A percentile compares a stretch with the other conserved stretches of the same genome.
Evolutionary conservation across 768 basidiomycete species (phyloP).

Genomic region (Lactarius hatsudake): DNA sequence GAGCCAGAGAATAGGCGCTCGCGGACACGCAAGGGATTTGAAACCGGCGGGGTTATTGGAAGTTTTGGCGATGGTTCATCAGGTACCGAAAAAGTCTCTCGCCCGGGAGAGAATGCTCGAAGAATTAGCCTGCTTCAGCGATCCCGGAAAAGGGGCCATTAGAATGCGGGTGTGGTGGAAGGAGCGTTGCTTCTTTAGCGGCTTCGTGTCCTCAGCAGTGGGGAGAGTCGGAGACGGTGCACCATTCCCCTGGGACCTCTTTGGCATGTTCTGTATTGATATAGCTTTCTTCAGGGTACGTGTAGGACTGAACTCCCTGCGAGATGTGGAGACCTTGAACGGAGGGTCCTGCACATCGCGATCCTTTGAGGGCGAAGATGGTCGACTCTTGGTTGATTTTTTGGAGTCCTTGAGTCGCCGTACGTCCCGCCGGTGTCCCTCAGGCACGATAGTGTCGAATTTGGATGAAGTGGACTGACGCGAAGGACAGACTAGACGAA

Average conservation of each 20-base stretch:
- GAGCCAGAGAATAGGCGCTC: slow-evolving; percentile 66
- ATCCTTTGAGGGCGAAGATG: slow-evolving; percentile 15
- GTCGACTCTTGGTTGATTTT: slow-evolving; percentile 16
- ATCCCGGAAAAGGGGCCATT: slow-evolving; percentile 46
- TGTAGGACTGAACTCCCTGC: slow-evolving; percentile 26
- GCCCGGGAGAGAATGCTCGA: slow-evolving; percentile 13
- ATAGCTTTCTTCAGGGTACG: slow-evolving; percentile 49
- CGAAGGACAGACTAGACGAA: slow-evolving; percentile 26
- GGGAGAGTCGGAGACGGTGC: slow-evolving; percentile 32
- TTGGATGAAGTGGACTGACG: slow-evolving; percentile 23
- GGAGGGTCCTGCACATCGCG: slow-evolving; percentile 2
- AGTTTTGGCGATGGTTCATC: slow-evolving; percentile 22
- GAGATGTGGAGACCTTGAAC: not conserved
- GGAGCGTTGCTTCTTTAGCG: slow-evolving; percentile 56
- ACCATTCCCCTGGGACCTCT: slow-evolving; percentile 31
- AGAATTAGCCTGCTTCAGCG: slow-evolving; percentile 33
- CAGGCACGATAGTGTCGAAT: slow-evolving; percentile 9
- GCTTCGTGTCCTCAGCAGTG: slow-evolving; percentile 34
- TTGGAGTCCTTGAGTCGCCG: slow-evolving; percentile 20
- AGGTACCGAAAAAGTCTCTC: slow-evolving; percentile 13
- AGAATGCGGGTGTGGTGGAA: slow-evolving; percentile 58
- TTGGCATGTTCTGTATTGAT: slow-evolving; percentile 53
- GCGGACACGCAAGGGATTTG: slow-evolving; percentile 34
- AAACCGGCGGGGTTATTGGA: slow-evolving; percentile 19
- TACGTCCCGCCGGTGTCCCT: slow-evolving; percentile 1